Conservation (phyloP, 768 basidiomycete species). For the Plicaturopsis crispa region DNA sequence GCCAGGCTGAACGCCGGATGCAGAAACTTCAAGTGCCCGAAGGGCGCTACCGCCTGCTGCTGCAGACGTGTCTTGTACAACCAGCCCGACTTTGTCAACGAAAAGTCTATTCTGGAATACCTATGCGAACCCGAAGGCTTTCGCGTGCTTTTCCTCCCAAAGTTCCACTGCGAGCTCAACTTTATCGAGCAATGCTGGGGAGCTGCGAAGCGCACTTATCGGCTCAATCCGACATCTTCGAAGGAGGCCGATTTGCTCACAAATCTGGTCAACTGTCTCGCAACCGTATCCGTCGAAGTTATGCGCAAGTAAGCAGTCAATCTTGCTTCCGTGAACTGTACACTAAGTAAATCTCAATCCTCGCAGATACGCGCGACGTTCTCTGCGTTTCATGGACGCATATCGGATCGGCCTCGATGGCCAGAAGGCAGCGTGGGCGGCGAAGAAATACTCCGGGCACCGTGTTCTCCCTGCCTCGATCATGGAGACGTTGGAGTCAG, state of each 20-base stretch:
- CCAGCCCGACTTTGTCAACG: constrained; percentile 25
- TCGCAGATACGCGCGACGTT: constrained; percentile 4
- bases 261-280: constrained; percentile 1
- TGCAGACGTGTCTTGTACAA: constrained; percentile 20
- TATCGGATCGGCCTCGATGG: constrained; percentile 10
- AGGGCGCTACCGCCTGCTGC: constrained; percentile 15
- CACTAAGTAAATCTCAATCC: background rate
- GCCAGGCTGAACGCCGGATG: constrained; percentile 7
- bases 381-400: constrained; percentile 14
- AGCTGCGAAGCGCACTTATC: constrained; percentile 17
- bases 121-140: constrained; percentile 7
- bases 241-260: constrained; percentile 10
- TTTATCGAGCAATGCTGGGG: constrained; percentile 26
- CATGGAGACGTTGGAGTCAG: background rate
- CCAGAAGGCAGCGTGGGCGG: constrained; percentile 15
- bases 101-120: constrained; percentile 9
- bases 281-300: constrained; percentile 3
- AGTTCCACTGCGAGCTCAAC: constrained; percentile 22
- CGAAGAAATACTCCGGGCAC: constrained; percentile 16
- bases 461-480: constrained; percentile 12
- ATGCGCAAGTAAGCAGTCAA: constrained; percentile 11
- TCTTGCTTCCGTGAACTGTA: background rate
- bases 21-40: constrained; percentile 8
- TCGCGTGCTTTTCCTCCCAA: constrained; percentile 16
- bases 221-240: constrained; percentile 8